These are phyloP conservation scores for Senna tora DNA, from an alignment of 306 rosid genomes.

Conservation along the genomic window DNA sequence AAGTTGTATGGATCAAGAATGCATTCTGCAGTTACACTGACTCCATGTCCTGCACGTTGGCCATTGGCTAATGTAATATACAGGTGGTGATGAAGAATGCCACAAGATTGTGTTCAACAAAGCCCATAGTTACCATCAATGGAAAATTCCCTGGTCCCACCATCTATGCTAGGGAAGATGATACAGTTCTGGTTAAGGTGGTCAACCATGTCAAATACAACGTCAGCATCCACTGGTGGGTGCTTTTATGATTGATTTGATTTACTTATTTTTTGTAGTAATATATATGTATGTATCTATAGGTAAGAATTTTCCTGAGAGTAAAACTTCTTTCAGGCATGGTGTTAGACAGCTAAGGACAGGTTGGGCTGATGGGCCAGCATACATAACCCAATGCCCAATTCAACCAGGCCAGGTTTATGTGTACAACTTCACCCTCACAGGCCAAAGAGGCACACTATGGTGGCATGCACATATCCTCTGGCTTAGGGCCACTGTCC, in stretches of 20 bases:
- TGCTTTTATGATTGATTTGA: neutral
- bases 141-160: conserved; percentile 60
- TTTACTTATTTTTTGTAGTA: no score
- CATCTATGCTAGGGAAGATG: conserved; percentile 61
- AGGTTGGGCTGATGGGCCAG: conserved; percentile 97
- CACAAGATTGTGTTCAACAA: conserved; percentile 56
- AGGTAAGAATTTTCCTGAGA: neutral
- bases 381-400: conserved; percentile 90
- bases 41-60: neutral
- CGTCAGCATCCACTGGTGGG: conserved; percentile 86
- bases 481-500: conserved; percentile 86
- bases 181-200: conserved; percentile 49
- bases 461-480: conserved; percentile 92
- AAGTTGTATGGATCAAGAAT: conserved; percentile 13
- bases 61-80: conserved; percentile 9
- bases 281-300: no score
- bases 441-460: conserved; percentile 91
- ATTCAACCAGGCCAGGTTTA: conserved; percentile 70
- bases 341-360: conserved; percentile 73
- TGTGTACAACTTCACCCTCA: conserved; percentile 73
- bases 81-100: conserved; percentile 61
- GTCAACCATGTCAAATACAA: conserved; percentile 83
- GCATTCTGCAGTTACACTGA: neutral
- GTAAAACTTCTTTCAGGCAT: conserved; percentile 52
- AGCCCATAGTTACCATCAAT: conserved; percentile 52